Base-by-base conservation (phyloP, 306 rosid species). In the Geum urbanum region DNA sequence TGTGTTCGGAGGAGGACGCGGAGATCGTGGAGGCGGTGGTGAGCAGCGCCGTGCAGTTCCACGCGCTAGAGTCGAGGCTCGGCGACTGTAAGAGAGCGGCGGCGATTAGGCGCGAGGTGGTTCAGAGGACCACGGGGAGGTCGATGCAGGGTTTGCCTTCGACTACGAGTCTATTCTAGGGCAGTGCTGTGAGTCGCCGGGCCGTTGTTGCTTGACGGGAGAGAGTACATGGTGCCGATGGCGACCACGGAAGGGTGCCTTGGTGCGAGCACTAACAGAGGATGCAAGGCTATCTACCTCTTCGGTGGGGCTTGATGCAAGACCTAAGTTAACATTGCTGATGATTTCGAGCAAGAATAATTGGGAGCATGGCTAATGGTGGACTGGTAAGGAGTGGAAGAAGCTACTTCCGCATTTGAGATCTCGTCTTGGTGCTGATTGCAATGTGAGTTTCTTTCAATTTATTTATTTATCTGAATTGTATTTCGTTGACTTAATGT, bases 71-170 rank as follows among this genome's bases (percentile, higher is more conserved):
- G 52, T 75, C 74, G 20, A 54, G 20, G 63, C 62, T 75, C 37
- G 74, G 79, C 19, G 64, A 75, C 63, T 75, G 79, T 47, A 67
- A 48, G 56, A 55, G 74, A 22, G 79, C 70, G 8, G 74, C 79
- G 45, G 70, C 39, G 39, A 41, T 55, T 11, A 15, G 61, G 61
- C 61, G 61, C 8, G 61, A 20, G 61, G 10, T 7, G 61, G 16
- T 22, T 0, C 61, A 55, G 39, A 55, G 61, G 5, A 55, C 61
- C 3, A 55, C 61, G 1, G 61, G 61, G 61, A 22, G 61, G 16
- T 55, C 61, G 2, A 39, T 55, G 39, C 8, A 55, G 61, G 61
- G 39, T 1, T 22, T 55, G 61, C 61, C 61, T 55, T 20, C 39
- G 61, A 55, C 5, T 55, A 55, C 61, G 61, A 11, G 15, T 55